phyloP scores from a whole-genome alignment of 768 basidiomycete species.

The Suillus variegatus region DNA sequence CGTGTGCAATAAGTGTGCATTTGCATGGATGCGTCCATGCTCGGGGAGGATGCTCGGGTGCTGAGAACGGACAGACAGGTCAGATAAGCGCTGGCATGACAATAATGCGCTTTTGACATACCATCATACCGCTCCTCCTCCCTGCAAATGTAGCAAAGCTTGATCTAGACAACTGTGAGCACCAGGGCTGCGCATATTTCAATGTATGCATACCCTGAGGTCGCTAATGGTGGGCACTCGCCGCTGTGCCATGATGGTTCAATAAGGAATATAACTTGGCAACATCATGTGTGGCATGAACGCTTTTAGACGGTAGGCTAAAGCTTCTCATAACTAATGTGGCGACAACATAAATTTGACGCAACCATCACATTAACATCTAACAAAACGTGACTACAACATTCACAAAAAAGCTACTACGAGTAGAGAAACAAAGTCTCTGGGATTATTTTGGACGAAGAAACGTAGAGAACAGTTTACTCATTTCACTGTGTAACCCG shows the following conservation, averaged over 20 bases:
- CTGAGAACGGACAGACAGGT: constrained; percentile 25
- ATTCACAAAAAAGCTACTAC: constrained; percentile 7
- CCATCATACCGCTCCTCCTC: constrained; percentile 65
- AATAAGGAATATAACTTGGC: background rate
- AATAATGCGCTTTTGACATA: constrained; percentile 10
- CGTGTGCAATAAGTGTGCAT: constrained; percentile 81
- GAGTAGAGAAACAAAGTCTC: constrained; percentile 9
- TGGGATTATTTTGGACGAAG: background rate
- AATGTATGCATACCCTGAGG: constrained; percentile 28
- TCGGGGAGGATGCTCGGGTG: constrained; percentile 48
- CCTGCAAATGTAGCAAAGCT: constrained; percentile 79
- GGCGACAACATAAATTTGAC: background rate
- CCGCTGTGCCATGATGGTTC: constrained; percentile 24
- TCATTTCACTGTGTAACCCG: background rate
- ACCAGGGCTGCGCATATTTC: constrained; percentile 9
- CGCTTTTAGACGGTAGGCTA: background rate
- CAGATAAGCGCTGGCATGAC: constrained; percentile 3
- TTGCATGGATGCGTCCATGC: constrained; percentile 80
- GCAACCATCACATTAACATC: constrained; percentile 9
- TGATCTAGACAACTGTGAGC: constrained; percentile 43
- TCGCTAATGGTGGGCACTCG: constrained; percentile 36
- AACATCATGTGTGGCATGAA: background rate
- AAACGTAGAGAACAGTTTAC: background rate
- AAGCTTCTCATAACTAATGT: background rate
- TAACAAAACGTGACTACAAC: constrained; percentile 6